A percentile compares a stretch with the other conserved stretches of the same genome.
phyloP scores from a whole-genome alignment of 345 rosid genomes.

The Murraya paniculata region DNA sequence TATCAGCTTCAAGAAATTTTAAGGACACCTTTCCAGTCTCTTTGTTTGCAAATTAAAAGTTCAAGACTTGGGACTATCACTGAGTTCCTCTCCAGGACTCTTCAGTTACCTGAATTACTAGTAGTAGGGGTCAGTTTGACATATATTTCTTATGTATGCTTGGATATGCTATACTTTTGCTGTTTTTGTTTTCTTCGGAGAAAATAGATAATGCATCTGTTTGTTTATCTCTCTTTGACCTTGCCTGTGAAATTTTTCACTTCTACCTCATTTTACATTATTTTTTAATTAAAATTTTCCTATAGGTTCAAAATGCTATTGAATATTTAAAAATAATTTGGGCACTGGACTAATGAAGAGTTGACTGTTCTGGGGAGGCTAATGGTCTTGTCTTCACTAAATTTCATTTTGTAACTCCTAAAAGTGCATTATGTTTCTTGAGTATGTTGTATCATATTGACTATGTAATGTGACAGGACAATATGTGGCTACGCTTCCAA shows the following conservation, averaged over 20 bases:
- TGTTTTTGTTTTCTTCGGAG: neutral
- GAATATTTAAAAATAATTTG: conserved; percentile 84
- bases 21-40: conserved; percentile 90
- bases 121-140: conserved; percentile 47
- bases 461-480: conserved; percentile 49
- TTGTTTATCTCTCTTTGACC: neutral
- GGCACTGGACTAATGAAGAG: conserved; percentile 77
- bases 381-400: conserved; percentile 4
- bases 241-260: conserved; percentile 11
- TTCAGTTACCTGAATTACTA: conserved; percentile 83
- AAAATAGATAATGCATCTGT: neutral
- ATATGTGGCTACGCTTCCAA: conserved; percentile 77
- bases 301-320: conserved; percentile 88
- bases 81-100: conserved; percentile 74
- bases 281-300: conserved; percentile 8
- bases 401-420: neutral
- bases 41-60: conserved; percentile 89
- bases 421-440: neutral
- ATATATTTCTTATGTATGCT: neutral
- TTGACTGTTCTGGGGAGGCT: conserved; percentile 69
- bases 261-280: neutral
- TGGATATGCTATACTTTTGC: neutral
- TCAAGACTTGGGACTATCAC: conserved; percentile 81
- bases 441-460: conserved; percentile 15
- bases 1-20: conserved; percentile 94